These are phyloP conservation scores for Nitzschia sp. DNA, from an alignment of 108 stramenopile species.

Conservation along the genomic window DNA sequence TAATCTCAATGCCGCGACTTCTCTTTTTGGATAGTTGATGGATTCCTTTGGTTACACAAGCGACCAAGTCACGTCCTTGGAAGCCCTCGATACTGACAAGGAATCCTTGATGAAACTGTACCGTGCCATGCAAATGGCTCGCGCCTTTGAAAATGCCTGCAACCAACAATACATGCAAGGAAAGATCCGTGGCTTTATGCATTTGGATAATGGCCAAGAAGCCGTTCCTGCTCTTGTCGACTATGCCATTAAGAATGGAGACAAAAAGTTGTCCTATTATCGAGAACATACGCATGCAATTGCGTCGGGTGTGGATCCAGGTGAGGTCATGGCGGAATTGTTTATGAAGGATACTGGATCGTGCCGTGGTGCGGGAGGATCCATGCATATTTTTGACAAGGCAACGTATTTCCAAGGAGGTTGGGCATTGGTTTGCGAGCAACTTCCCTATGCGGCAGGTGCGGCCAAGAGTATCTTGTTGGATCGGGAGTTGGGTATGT, in stretches of 20 bases:
- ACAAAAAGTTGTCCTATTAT: constrained; percentile 97
- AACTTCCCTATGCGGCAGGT: constrained; percentile 95
- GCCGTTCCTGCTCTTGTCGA: constrained; percentile 92
- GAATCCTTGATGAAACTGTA: constrained; percentile 76
- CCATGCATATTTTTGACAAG: constrained; percentile 98
- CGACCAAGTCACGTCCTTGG: constrained; percentile 57
- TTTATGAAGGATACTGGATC: constrained; percentile 98
- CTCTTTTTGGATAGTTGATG: constrained; percentile 40
- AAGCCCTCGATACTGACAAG: constrained; percentile 69
- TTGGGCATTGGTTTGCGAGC: constrained; percentile 96
- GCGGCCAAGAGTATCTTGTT: constrained; percentile 93
- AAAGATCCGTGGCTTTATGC: constrained; percentile 97
- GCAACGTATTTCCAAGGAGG: constrained; percentile 94
- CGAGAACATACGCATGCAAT: constrained; percentile 98
- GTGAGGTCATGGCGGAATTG: constrained; percentile 94
- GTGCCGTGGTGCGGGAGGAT: constrained; percentile 96
- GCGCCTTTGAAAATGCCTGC: constrained; percentile 97
- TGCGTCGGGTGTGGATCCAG: constrained; percentile 88
- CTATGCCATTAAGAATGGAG: constrained; percentile 86
- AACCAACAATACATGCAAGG: constrained; percentile 99
- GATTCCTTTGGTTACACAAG: constrained; percentile 73
- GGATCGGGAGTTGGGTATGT: constrained; percentile 86
- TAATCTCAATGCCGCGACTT: background rate
- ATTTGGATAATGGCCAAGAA: constrained; percentile 98
- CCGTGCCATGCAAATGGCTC: constrained; percentile 87